These are phyloP conservation scores for Colletotrichum neosansevieriae DNA, from an alignment of 2,329 filamentous ascomycete species.

Conservation along the genomic window DNA sequence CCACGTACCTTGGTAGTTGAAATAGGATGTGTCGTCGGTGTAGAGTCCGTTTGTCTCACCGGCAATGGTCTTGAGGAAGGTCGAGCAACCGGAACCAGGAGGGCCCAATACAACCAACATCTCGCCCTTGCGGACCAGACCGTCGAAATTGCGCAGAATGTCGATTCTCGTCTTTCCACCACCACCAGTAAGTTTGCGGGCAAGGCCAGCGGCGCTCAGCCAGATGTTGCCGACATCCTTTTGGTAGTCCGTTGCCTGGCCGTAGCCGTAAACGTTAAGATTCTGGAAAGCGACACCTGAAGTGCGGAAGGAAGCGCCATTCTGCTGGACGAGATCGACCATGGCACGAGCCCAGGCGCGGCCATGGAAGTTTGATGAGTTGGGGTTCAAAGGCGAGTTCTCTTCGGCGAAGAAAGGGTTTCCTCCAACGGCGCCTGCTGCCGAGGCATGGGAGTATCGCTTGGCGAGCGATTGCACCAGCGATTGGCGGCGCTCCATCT, in stretches of 20 bases:
- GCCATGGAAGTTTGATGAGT: slow-evolving; percentile 64
- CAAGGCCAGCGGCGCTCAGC: slow-evolving; percentile 60
- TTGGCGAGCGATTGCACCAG: slow-evolving; percentile 68
- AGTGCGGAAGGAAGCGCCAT: slow-evolving; percentile 68
- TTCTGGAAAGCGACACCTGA: slow-evolving; percentile 76
- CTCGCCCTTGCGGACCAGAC: slow-evolving; percentile 76
- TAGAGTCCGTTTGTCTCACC: slow-evolving; percentile 86
- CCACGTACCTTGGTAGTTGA: slow-evolving; percentile 81
- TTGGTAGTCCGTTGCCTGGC: slow-evolving; percentile 77
- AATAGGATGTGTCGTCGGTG: slow-evolving; percentile 75
- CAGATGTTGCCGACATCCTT: slow-evolving; percentile 74
- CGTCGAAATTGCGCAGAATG: slow-evolving; percentile 76
- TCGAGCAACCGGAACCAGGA: slow-evolving; percentile 82
- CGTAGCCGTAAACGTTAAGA: slow-evolving; percentile 76
- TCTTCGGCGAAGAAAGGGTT: slow-evolving; percentile 66
- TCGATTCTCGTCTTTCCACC: slow-evolving; percentile 70
- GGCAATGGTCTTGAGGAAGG: slow-evolving; percentile 85
- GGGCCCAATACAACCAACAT: slow-evolving; percentile 82
- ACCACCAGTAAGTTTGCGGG: slow-evolving; percentile 62
- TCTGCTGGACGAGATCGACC: slow-evolving; percentile 62
- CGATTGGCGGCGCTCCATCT: slow-evolving; percentile 63
- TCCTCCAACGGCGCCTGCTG: slow-evolving; percentile 46
- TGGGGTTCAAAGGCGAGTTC: slow-evolving; percentile 66
- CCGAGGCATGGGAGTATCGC: slow-evolving; percentile 62
- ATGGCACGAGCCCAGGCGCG: slow-evolving; percentile 72